Conservation (phyloP, 1,139 yeast genomes). For the Magnusiomyces sp. region DNA sequence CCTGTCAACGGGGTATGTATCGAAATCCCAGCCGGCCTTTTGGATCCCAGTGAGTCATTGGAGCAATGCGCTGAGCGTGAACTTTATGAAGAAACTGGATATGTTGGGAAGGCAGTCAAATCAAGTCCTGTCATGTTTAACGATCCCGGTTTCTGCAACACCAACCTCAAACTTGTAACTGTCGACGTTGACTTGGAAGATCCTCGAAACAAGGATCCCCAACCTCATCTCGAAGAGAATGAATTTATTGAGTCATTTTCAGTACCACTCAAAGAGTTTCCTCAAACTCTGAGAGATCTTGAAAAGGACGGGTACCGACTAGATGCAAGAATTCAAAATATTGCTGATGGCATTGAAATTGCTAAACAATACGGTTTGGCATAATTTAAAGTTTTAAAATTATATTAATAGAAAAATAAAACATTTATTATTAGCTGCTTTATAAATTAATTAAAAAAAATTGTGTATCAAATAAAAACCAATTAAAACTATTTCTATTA, state of each 20-base stretch:
- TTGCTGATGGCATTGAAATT: conserved; percentile 64
- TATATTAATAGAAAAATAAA: background rate
- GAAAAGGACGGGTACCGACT: conserved; percentile 59
- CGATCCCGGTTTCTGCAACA: conserved; percentile 93
- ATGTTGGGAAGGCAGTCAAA: conserved; percentile 44
- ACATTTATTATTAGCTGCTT: too few relatives aligned
- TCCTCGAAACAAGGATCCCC: conserved; percentile 58
- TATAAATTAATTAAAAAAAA: too few relatives aligned
- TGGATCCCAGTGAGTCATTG: conserved; percentile 74
- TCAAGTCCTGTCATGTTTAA: conserved; percentile 54
- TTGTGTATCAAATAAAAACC: background rate
- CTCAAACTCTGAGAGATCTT: conserved; percentile 45
- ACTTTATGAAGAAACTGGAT: conserved; percentile 87
- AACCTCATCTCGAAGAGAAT: conserved; percentile 70
- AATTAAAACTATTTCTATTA: background rate
- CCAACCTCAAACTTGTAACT: conserved; percentile 72
- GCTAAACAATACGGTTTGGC: conserved; percentile 26
- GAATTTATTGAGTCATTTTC: conserved; percentile 81
- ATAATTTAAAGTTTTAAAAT: too few relatives aligned
- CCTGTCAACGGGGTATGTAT: conserved; percentile 82
- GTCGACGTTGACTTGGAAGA: conserved; percentile 66
- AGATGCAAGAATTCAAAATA: conserved; percentile 81
- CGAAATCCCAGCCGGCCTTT: conserved; percentile 91
- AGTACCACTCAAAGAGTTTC: conserved; percentile 53
- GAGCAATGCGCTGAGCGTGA: conserved; percentile 82